Base-by-base conservation (phyloP, 805 yeast species). In the Wickerhamomyces queroliae region DNA sequence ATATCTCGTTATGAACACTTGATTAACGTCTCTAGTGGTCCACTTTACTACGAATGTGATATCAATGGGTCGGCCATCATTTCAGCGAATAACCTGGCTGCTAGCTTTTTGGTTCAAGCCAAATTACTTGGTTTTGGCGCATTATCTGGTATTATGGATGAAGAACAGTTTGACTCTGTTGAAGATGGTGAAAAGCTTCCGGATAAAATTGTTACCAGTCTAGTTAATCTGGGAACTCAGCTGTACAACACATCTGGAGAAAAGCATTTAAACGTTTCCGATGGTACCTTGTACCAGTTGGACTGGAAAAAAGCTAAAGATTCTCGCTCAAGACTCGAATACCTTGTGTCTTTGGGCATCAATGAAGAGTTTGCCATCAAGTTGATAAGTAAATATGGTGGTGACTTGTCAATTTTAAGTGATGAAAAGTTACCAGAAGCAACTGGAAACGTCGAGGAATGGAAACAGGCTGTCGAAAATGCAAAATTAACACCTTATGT, bases 191-290 rank as follows among this genome's bases (percentile, higher is more conserved):
- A 52, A 15, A 48, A 52, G n/a, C 45, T 64, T 3, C 70, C 71
- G 6, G 57, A 58, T 22, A 51, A 59, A 1, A 61, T 78, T 4
- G 61, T 75, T 34, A 73, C 72, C 21, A 72, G 70, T 41, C 38
- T 77, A 2, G 57, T 77, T 15, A 55, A 63, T 3, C 61, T 79
- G 31, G 54, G 74, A 23, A 67, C 66, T 35, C 63, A 67, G 35
- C 60, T 70, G 1, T 74, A 63, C 46, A 57, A 58, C 9, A 52
- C 59, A 1, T 55, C 57, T n/a, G 61, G 66, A 6, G 70, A 67
- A 18, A 56, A 59, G 3, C 59, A 52, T 17, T 50, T 57, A 5
- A 59, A 59, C 8, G 61, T 52, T 7, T 61, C 45, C 2, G 63
- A 61, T 32, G 70, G 69, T 21, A 47, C 56, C 28, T 48, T 64